A percentile compares a stretch with the other conserved stretches of the same genome.
These are phyloP conservation scores for Alternaria longipes DNA, from an alignment of 2,329 filamentous ascomycete genomes.

Conservation along the genomic window DNA sequence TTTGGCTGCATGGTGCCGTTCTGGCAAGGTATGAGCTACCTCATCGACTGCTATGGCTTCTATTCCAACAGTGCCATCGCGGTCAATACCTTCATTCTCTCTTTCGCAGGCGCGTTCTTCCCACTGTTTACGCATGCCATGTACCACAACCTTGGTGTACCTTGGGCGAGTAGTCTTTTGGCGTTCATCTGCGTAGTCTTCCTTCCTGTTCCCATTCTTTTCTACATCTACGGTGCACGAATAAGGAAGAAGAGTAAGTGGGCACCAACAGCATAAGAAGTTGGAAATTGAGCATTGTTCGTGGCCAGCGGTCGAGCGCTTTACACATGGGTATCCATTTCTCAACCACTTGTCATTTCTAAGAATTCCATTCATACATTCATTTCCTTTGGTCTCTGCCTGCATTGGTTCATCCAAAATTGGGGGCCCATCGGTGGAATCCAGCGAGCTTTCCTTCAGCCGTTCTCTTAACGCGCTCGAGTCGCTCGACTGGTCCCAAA, in stretches of 20 bases:
- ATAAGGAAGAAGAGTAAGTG: conserved; percentile 47
- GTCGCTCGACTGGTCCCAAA: neutral
- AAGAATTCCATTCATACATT: neutral
- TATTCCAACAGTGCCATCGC: conserved; percentile 59
- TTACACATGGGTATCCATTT: neutral
- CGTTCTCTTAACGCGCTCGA: conserved; percentile 1
- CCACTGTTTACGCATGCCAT: conserved; percentile 62
- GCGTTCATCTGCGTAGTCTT: conserved; percentile 46
- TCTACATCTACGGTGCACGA: conserved; percentile 47
- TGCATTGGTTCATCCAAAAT: neutral
- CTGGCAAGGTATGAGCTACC: conserved; percentile 84
- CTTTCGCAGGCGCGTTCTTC: conserved; percentile 60
- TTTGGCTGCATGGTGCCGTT: conserved; percentile 81
- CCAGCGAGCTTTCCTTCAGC: conserved; percentile 8
- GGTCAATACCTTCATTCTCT: conserved; percentile 61
- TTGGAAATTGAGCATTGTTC: neutral
- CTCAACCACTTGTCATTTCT: neutral
- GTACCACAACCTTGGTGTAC: conserved; percentile 48
- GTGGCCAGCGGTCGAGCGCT: neutral
- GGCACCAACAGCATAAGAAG: conserved; percentile 28
- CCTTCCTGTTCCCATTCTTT: conserved; percentile 48
- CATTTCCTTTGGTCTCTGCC: neutral
- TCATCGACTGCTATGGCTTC: conserved; percentile 70
- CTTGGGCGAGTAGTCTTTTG: conserved; percentile 47
- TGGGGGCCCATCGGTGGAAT: neutral